Base-by-base conservation (phyloP, 2,329 filamentous ascomycete species). In the Phyllosticta citribraziliensis region DNA sequence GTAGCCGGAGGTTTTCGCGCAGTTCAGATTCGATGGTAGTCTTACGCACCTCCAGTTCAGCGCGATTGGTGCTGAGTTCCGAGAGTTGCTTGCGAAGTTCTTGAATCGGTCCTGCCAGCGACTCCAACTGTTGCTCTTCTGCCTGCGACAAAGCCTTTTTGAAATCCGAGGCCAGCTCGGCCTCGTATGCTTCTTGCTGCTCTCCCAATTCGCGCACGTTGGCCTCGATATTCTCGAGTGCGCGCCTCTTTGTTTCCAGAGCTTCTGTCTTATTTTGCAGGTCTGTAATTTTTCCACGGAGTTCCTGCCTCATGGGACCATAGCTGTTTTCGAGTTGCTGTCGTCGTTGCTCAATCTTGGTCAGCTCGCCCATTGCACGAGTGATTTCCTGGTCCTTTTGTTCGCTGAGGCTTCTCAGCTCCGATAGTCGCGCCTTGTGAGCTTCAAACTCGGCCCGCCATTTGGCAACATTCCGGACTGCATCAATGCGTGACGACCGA, bases 371-470 rank as follows among this genome's bases (percentile, higher is more conserved):
- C 69, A 91, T 84, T n/a, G 92, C 89, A 57, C 81, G 84, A 1
- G 92, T 97, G 65, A 97, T 90, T 69, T 94, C 85, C 70, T 97
- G 93, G 65, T 95, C 90, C 67, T 96, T 86, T 63, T 81, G 79
- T 66, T 95, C 88, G 58, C 95, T 82, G 68, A 91, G 83, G 14
- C 75, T 79, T 57, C 84, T 82, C 59, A 96, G 86, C 58, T 88
- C 84, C 5, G 78, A 77, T 51, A 85, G 83, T 60, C 88, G 83
- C 14, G 78, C 79, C 62, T 83, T 79, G 59, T 91, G 81, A 10
- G 78, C 75, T 55, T 96, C 91, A 65, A 84, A 88, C 69, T 90
- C 86, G 57, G 86, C 82, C 40, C 91, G 85, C 80, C 88, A 90
- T 68, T 85, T 87, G 60, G 86, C 84, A 33, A 93, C 84, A 5